Percentiles rank a stretch among this genome's conserved stretches.
phyloP scores from a whole-genome alignment of 768 basidiomycete species.

The Leccinum subgranulosum region DNA sequence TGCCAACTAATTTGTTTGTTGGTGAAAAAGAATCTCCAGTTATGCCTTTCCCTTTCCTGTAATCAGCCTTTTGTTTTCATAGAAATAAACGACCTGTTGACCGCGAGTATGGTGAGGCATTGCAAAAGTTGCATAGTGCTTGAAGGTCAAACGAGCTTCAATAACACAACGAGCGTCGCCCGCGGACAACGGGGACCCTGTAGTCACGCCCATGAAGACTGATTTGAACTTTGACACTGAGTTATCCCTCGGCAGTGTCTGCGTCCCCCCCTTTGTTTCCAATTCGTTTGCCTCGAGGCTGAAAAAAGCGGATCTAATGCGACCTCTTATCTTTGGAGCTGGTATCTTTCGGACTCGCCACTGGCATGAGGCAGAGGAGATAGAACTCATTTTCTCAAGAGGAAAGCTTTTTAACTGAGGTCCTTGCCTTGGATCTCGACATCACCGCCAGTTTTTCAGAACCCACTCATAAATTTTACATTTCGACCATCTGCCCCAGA shows the following conservation, averaged over 20 bases:
- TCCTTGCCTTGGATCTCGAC: neutral
- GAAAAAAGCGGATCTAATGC: constrained; percentile 27
- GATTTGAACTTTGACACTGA: neutral
- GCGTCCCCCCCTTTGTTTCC: neutral
- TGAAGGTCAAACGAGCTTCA: too few species aligned
- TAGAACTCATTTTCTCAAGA: constrained; percentile 24
- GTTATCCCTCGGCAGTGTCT: constrained; percentile 5
- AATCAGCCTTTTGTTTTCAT: neutral
- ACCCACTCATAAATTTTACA: neutral
- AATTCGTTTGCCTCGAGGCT: constrained; percentile 45
- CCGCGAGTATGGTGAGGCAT: too few species aligned
- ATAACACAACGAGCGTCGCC: neutral
- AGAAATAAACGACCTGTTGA: too few species aligned
- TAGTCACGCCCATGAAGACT: too few species aligned
- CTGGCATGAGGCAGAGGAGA: constrained; percentile 21
- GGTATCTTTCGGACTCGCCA: constrained; percentile 13
- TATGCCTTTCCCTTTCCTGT: neutral
- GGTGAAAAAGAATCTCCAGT: neutral
- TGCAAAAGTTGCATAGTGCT: too few species aligned
- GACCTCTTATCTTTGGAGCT: constrained; percentile 13
- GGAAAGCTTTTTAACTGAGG: constrained; percentile 18
- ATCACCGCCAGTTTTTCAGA: neutral
- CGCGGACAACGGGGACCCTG: neutral
- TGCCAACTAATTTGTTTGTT: constrained; percentile 10
- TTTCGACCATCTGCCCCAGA: constrained; percentile 4